Percentiles rank a stretch among this genome's conserved stretches.
Conservation (phyloP, 1,139 yeast genomes). For the Suhomyces choctaworum region DNA sequence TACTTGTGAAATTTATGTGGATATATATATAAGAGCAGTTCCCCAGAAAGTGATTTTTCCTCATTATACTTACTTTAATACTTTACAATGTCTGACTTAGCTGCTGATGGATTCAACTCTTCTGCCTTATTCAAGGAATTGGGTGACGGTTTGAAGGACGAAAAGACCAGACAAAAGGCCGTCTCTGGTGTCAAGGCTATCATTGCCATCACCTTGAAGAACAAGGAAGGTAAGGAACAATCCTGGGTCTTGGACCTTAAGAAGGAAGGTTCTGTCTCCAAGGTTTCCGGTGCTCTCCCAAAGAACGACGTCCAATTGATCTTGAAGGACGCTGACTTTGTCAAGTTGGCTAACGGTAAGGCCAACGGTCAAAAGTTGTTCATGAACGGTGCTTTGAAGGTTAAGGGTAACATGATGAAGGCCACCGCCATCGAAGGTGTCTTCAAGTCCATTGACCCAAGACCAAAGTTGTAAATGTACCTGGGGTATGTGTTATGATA, state of each 20-base stretch:
- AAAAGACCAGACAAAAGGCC: slow-evolving; percentile 42
- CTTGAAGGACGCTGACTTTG: slow-evolving; percentile 65
- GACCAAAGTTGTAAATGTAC: slow-evolving; percentile 42
- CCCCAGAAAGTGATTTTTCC: slow-evolving; percentile 4
- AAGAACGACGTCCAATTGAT: slow-evolving; percentile 68
- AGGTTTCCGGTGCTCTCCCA: slow-evolving; percentile 47
- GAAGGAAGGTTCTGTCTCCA: slow-evolving; percentile 55
- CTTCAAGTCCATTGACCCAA: slow-evolving; percentile 64
- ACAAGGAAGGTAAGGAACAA: slow-evolving; percentile 63
- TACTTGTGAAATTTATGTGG: slow-evolving; percentile 9
- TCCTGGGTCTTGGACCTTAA: slow-evolving; percentile 76
- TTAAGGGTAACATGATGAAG: slow-evolving; percentile 88
- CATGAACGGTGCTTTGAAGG: slow-evolving; percentile 81
- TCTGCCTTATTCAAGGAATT: slow-evolving; percentile 47
- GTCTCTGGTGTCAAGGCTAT: slow-evolving; percentile 58
- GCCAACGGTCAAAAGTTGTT: slow-evolving; percentile 83
- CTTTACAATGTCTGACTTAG: slow-evolving; percentile 37
- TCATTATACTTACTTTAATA: neutral
- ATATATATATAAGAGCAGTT: slow-evolving; percentile 11
- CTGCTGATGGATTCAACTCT: slow-evolving; percentile 52
- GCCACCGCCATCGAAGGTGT: slow-evolving; percentile 77
- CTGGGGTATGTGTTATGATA: slow-evolving; percentile 3
- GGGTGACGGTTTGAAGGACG: slow-evolving; percentile 42
- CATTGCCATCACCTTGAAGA: slow-evolving; percentile 68
- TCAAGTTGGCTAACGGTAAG: slow-evolving; percentile 71